A percentile compares a stretch with the other conserved stretches of the same genome.
Evolutionary conservation across 768 basidiomycete species (phyloP).

Genomic region (Royoungia palumana): DNA sequence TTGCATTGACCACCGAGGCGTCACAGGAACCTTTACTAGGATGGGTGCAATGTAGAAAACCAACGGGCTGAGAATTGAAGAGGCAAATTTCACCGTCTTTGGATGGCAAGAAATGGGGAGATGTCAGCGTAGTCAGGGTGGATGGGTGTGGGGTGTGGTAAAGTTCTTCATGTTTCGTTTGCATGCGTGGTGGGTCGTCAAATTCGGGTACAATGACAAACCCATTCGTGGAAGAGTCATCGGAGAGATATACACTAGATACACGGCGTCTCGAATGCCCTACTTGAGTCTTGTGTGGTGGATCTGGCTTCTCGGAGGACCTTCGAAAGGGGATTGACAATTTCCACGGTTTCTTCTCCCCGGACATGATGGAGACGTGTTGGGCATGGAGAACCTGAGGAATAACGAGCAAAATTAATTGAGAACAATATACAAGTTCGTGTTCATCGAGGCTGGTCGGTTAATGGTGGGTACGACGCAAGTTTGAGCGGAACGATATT

Average conservation of each 20-base stretch:
- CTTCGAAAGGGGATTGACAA: constrained; percentile 23
- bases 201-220: constrained; percentile 27
- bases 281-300: not conserved
- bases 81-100: not conserved
- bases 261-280: constrained; percentile 10
- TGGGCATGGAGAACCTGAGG: constrained; percentile 8
- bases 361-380: constrained; percentile 15
- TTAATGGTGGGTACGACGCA: not conserved
- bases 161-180: constrained; percentile 1
- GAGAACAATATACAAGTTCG: not conserved
- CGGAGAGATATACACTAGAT: constrained; percentile 23
- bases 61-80: not conserved
- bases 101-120: not conserved
- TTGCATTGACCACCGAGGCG: not conserved
- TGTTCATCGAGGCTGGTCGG: not conserved
- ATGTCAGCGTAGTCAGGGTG: not conserved
- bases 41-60: not conserved
- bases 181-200: constrained; percentile 9
- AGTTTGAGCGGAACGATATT: not conserved
- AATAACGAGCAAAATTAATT: not conserved
- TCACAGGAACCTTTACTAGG: not conserved
- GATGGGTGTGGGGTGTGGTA: not conserved
- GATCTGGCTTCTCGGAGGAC: constrained; percentile 7
- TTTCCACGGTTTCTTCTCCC: constrained; percentile 27
- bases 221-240: constrained; percentile 10